These are phyloP conservation scores for Bipolaris sorokiniana DNA, from an alignment of 2,329 filamentous ascomycete genomes.

Conservation along the genomic window DNA sequence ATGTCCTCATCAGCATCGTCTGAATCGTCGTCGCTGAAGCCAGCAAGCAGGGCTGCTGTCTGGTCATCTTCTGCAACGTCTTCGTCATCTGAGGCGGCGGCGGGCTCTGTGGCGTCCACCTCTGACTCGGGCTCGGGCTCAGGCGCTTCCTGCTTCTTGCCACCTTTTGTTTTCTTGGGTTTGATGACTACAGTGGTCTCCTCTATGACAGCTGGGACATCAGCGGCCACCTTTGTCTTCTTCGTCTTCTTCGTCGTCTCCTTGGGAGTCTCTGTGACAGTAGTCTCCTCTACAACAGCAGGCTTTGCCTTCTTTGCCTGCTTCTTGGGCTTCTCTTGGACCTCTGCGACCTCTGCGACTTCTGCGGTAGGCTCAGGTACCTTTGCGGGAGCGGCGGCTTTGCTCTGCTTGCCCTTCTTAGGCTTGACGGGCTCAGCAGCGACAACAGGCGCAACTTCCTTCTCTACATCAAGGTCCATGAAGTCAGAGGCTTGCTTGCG, in stretches of 20 bases:
- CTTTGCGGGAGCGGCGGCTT: constrained; percentile 25
- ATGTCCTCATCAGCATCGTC: constrained; percentile 47
- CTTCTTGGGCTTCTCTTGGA: constrained; percentile 25
- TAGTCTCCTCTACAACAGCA: constrained; percentile 12
- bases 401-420: constrained; percentile 49
- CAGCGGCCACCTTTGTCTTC: constrained; percentile 28
- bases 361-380: constrained; percentile 10
- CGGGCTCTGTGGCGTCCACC: constrained; percentile 24
- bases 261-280: constrained; percentile 15
- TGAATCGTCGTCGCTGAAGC: constrained; percentile 55
- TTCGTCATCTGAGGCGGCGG: constrained; percentile 23
- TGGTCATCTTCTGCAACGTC: constrained; percentile 51
- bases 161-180: constrained; percentile 25
- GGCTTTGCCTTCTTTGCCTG: constrained; percentile 25
- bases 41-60: constrained; percentile 58
- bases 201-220: constrained; percentile 20
- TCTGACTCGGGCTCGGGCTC: constrained; percentile 6
- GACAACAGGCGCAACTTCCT: constrained; percentile 24
- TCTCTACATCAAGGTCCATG: constrained; percentile 35
- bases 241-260: constrained; percentile 25
- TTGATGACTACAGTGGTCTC: constrained; percentile 19
- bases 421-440: constrained; percentile 21
- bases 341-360: constrained; percentile 9
- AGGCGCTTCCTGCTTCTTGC: constrained; percentile 24
- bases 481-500: constrained; percentile 49